These are phyloP conservation scores for Sporisorium scitamineum DNA, from an alignment of 1,284 basidiomycete species.

Conservation along the genomic window DNA sequence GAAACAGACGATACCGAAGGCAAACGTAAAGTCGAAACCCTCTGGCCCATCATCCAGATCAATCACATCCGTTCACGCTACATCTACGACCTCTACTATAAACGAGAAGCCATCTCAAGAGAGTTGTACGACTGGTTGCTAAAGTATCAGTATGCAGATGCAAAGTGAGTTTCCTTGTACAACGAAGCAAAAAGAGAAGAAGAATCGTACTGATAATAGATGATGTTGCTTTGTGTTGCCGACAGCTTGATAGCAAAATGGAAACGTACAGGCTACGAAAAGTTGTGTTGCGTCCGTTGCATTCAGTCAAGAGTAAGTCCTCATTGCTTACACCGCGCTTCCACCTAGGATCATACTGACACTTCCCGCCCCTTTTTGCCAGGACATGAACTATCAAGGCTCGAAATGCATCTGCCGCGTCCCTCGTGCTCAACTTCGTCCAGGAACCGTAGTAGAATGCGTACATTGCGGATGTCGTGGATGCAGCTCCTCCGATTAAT, in stretches of 20 bases:
- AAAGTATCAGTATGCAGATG: conserved; percentile 97
- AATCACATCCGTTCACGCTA: conserved; percentile 88
- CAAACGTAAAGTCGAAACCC: conserved; percentile 92
- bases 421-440: conserved; percentile 90
- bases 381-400: conserved; percentile 99
- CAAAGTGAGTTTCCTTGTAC: conserved; percentile 79
- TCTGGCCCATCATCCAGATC: conserved; percentile 99
- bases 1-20: conserved; percentile 98
- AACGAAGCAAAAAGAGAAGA: background rate
- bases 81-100: conserved; percentile 99
- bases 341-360: conserved; percentile 10
- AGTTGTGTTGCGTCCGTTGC: conserved; percentile 95
- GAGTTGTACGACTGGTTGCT: conserved; percentile 98
- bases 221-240: background rate
- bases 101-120: conserved; percentile 91
- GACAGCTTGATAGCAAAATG: conserved; percentile 95
- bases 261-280: conserved; percentile 99
- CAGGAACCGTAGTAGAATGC: conserved; percentile 94
- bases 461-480: conserved; percentile 80
- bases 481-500: conserved; percentile 61
- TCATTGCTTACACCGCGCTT: background rate
- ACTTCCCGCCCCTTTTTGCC: background rate
- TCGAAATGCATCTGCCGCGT: conserved; percentile 99
- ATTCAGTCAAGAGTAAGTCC: conserved; percentile 86
- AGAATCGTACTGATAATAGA: background rate